These are phyloP conservation scores for Fragaria iinumae DNA, from an alignment of 306 rosid species.

Conservation along the genomic window DNA sequence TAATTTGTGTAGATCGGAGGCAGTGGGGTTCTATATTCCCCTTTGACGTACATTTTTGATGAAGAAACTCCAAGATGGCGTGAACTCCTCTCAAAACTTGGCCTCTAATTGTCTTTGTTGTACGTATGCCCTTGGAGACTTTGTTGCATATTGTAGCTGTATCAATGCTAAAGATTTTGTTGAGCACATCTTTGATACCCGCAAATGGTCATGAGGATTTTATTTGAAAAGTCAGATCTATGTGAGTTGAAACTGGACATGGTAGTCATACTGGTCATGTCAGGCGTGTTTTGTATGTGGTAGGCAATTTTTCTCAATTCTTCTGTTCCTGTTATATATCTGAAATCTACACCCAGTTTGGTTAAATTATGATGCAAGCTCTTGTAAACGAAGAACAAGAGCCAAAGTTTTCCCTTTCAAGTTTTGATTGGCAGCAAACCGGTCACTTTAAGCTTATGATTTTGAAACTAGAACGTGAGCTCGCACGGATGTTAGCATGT, in stretches of 20 bases:
- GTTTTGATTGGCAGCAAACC: not conserved
- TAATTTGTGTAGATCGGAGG: slow-evolving; percentile 77
- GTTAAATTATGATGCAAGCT: not conserved
- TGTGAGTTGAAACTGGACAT: slow-evolving; percentile 8
- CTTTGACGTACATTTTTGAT: slow-evolving; percentile 90
- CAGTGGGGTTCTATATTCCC: slow-evolving; percentile 93
- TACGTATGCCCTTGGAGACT: slow-evolving; percentile 1
- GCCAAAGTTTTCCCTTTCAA: not conserved
- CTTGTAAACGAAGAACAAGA: not conserved
- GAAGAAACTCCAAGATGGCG: slow-evolving; percentile 98
- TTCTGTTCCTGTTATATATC: not conserved
- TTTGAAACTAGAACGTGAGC: not conserved
- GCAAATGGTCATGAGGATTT: slow-evolving; percentile 18
- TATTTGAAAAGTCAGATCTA: not conserved
- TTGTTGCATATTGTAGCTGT: slow-evolving; percentile 22
- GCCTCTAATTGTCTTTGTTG: slow-evolving; percentile 39
- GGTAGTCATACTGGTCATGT: not conserved
- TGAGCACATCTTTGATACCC: slow-evolving; percentile 10
- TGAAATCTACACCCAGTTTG: not conserved
- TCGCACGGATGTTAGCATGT: not conserved
- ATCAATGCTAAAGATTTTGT: not conserved
- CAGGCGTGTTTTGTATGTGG: not conserved
- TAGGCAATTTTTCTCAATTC: not conserved
- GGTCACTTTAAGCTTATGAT: not conserved
- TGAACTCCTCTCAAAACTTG: slow-evolving; percentile 66